Evolutionary conservation across 345 rosid species (phyloP), one percentile per base, ranked within the genome.

Genomic region (Citrus cavaleriei): DNA sequence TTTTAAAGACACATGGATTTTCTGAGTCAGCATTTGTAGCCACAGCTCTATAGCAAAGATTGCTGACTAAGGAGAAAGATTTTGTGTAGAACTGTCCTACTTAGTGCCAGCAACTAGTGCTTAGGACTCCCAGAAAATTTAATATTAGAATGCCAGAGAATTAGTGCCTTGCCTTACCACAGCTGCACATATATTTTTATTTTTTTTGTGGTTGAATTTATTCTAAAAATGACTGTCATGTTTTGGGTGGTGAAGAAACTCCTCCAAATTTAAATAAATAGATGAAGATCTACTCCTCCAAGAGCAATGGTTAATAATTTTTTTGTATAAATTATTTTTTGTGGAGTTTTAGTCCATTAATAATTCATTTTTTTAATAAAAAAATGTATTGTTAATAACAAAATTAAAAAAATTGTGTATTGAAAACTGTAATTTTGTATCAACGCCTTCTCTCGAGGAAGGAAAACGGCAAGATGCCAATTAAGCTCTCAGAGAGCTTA

Each of bases 401-500:
- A n/a, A n/a, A n/a, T n/a, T n/a, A n/a, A n/a, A n/a, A n/a, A n/a
- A n/a, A n/a, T n/a, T n/a, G n/a, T n/a, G n/a, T n/a, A n/a, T n/a
- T n/a, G n/a, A n/a, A n/a, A n/a, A n/a, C n/a, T n/a, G n/a, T n/a
- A n/a, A n/a, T n/a, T n/a, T 27, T 92, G 68, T 93, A 91, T 21
- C 80, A 89, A 75, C 92, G 86, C 2, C 86, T 91, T 81, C 69
- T 92, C 82, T 6, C 88, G 4, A 85, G 98, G 87, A 88, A 78
- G 77, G 95, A 95, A 49, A 82, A 75, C 72, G 97, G 98, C 38
- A 88, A 80, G 82, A 79, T 90, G 90, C 94, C 95, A 40, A 40
- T 40, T 10, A 22, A 46, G 7, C 72, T 85, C 84, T 54, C 70
- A 82, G 6, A 75, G 89, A 0, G 78, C 84, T 35, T 85, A 84